Conservation (phyloP, 2,329 filamentous ascomycete species). For the Fusarium azukiicola region DNA sequence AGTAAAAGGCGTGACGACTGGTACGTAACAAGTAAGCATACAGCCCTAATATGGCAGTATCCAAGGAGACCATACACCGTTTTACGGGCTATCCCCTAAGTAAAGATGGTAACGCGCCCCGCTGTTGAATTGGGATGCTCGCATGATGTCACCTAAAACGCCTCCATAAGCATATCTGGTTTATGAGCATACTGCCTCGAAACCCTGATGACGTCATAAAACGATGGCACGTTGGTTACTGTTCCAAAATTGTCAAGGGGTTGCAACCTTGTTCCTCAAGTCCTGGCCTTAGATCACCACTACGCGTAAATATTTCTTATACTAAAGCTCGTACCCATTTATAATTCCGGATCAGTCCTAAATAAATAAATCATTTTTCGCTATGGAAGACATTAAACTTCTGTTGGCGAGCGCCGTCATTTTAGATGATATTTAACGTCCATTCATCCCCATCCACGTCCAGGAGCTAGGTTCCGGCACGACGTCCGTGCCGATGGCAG, state of each 20-base stretch:
- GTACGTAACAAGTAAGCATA: constrained; percentile 2
- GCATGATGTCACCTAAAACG: background rate
- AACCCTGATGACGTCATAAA: constrained; percentile 23
- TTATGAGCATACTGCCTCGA: constrained; percentile 20
- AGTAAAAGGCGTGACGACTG: constrained; percentile 20
- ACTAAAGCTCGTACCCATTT: constrained; percentile 16
- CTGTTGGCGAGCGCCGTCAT: constrained; percentile 1
- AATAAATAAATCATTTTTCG: constrained; percentile 23
- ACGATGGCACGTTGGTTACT: constrained; percentile 24
- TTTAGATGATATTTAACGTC: constrained; percentile 18
- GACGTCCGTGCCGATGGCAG: background rate
- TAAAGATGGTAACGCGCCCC: constrained; percentile 10
- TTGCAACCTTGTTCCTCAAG: constrained; percentile 16
- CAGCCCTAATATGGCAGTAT: constrained; percentile 23
- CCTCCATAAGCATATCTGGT: constrained; percentile 17
- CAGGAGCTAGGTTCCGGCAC: constrained; percentile 1
- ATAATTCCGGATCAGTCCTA: constrained; percentile 17
- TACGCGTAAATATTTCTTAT: constrained; percentile 19
- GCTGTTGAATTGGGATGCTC: constrained; percentile 14
- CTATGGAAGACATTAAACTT: constrained; percentile 13
- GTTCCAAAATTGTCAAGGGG: constrained; percentile 14
- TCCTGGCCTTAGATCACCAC: constrained; percentile 19
- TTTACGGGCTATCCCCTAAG: constrained; percentile 14
- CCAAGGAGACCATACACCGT: constrained; percentile 19
- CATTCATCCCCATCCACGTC: constrained; percentile 16